Conservation (phyloP, 495 filamentous ascomycete species). For the Glonium stellatum region DNA sequence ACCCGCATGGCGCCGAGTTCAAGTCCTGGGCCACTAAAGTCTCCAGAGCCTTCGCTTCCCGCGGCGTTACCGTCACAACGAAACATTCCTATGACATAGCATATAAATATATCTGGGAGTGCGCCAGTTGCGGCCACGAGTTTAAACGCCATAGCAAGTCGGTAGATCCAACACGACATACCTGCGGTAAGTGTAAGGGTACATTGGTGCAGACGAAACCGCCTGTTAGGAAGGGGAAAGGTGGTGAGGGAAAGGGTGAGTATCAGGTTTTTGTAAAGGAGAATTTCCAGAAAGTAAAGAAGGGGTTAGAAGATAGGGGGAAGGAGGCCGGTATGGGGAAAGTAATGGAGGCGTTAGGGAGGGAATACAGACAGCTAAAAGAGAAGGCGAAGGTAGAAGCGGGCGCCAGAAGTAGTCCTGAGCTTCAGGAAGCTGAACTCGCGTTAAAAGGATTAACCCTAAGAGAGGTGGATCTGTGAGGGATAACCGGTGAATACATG, state of each 20-base stretch:
- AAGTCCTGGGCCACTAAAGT: constrained; percentile 58
- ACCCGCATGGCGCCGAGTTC: constrained; percentile 79
- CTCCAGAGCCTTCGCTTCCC: constrained; percentile 40
- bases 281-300: constrained; percentile 51
- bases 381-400: background rate
- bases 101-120: constrained; percentile 85
- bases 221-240: constrained; percentile 48
- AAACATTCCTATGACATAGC: constrained; percentile 82
- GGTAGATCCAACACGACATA: constrained; percentile 57
- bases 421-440: background rate
- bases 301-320: constrained; percentile 55
- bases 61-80: constrained; percentile 68
- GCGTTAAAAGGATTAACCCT: background rate
- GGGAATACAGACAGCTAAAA: constrained; percentile 44
- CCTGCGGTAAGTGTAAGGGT: constrained; percentile 65
- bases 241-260: constrained; percentile 31
- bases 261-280: constrained; percentile 66
- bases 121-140: constrained; percentile 56
- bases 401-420: background rate
- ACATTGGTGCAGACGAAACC: constrained; percentile 72
- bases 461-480: background rate
- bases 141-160: constrained; percentile 79
- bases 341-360: constrained; percentile 54
- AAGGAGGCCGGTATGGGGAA: constrained; percentile 46
- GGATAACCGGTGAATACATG: constrained; percentile 18